Conservation (phyloP, 768 basidiomycete genomes). For the Epithele typhae region DNA sequence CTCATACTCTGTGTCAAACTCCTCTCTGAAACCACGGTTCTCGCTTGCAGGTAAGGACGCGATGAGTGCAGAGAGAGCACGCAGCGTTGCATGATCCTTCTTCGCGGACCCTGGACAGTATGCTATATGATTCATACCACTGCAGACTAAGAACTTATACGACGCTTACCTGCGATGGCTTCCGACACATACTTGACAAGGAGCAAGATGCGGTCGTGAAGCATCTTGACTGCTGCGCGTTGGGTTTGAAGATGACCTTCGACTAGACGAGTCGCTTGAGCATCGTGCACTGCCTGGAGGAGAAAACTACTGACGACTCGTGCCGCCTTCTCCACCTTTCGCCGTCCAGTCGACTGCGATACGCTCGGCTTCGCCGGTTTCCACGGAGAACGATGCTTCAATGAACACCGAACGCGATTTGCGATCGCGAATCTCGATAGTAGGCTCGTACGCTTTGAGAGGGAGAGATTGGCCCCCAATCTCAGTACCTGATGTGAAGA, state of each 20-base stretch:
- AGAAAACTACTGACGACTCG: slow-evolving; percentile 54
- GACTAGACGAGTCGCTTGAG: slow-evolving; percentile 43
- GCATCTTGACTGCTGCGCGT: slow-evolving; percentile 93
- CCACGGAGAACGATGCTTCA: slow-evolving; percentile 82
- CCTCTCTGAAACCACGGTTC: slow-evolving; percentile 75
- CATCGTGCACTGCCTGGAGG: background rate
- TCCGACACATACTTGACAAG: slow-evolving; percentile 84
- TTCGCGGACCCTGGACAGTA: slow-evolving; percentile 53
- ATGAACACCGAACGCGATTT: slow-evolving; percentile 77
- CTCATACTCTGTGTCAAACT: slow-evolving; percentile 92
- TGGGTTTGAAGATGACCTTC: slow-evolving; percentile 89
- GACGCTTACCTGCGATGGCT: slow-evolving; percentile 68
- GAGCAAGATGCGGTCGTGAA: slow-evolving; percentile 84
- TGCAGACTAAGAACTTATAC: too few relatives aligned
- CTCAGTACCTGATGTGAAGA: slow-evolving; percentile 38
- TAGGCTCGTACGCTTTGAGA: slow-evolving; percentile 90
- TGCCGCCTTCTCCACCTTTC: slow-evolving; percentile 77
- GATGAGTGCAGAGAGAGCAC: slow-evolving; percentile 81
- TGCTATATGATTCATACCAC: background rate
- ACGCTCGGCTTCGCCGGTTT: slow-evolving; percentile 97
- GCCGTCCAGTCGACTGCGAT: slow-evolving; percentile 98
- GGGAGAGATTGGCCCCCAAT: slow-evolving; percentile 76
- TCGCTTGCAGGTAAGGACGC: slow-evolving; percentile 87
- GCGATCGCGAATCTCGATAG: slow-evolving; percentile 78
- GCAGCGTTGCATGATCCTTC: slow-evolving; percentile 76